Evolutionary conservation across 1,284 basidiomycete species (phyloP), one percentile per base, ranked within the genome.

Genomic region (Butyriboletus pseudospeciosus): DNA sequence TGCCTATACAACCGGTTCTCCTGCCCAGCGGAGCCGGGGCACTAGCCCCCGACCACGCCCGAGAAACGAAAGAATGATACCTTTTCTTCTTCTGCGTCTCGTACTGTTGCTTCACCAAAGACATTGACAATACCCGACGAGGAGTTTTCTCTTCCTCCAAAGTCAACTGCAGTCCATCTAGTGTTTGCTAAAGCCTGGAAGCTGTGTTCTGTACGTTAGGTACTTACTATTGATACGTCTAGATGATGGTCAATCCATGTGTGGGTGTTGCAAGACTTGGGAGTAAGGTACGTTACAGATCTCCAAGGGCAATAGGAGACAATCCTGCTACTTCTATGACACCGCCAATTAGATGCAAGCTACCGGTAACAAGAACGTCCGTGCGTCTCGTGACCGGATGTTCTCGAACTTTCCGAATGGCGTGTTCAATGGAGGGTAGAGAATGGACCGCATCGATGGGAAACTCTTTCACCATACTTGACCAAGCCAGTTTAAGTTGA

Each of bases 331-430:
- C 92, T 66, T 96, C 94, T 65, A 99, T 92, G 10, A 96, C 78
- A 3, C 97, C 97, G 25, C 97, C 97, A 7, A 99, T 88, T 16
- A 99, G 80, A 73, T 97, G 95, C 61, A 99, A 71, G 71, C 94
- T 98, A 5, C 97, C 97, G 2, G 92, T 82, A 2, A 97, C 94
- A 26, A 99, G 77, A 16, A 94, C 84, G 58, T 90, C 77, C 1
- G 81, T 69, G 13, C 63, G 65, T 39, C 53, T 61, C 17, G 73
- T 64, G 17, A 63, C 62, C 4, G 61, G 57, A 26, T 80, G 62
- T n/a, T 71, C 62, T 13, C 82, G 75, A 10, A 91, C 79, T 43
- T 85, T 66, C 41, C 79, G 75, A 16, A 96, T 76, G 1, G 94
- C 92, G 64, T 98, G 88, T 70, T 99, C 87, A 56, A 99, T 89